phyloP scores from a whole-genome alignment of 169 alveolate genomes.

The Cyclospora cayetanensis region DNA sequence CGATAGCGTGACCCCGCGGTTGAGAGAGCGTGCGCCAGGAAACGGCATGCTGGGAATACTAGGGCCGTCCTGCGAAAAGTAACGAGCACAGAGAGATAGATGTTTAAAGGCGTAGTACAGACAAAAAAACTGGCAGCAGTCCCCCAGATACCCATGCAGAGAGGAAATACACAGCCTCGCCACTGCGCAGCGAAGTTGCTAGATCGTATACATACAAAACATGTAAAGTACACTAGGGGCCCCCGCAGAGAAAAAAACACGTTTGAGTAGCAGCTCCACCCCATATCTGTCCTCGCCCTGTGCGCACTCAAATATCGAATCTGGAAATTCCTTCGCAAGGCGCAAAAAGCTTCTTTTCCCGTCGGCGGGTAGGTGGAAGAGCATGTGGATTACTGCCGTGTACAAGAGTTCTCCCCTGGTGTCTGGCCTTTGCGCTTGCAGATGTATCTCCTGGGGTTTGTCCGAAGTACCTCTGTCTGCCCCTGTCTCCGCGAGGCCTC shows the following conservation, averaged over 20 bases:
- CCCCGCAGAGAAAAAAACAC: too few species aligned
- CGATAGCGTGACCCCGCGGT: background rate
- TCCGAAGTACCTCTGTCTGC: background rate
- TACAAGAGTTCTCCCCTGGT: slow-evolving; percentile 4
- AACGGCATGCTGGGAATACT: background rate
- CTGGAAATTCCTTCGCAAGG: slow-evolving; percentile 34
- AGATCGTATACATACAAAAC: too few species aligned
- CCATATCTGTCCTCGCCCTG: too few species aligned
- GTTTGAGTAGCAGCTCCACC: too few species aligned
- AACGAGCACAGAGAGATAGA: background rate
- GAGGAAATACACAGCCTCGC: too few species aligned
- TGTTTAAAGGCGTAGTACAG: background rate
- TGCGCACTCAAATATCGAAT: slow-evolving; percentile 14
- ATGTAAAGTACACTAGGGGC: too few species aligned
- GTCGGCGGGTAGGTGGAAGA: slow-evolving; percentile 34
- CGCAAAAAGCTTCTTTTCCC: slow-evolving; percentile 6
- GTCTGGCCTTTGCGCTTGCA: background rate
- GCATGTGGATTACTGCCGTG: slow-evolving; percentile 23
- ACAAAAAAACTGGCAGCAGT: too few species aligned
- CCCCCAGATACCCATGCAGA: too few species aligned
- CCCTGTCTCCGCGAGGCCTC: background rate
- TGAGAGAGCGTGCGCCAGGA: background rate
- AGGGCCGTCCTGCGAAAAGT: slow-evolving; percentile 2
- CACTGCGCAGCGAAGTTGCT: too few species aligned
- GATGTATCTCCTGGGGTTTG: background rate